Percentiles rank a stretch among this genome's conserved stretches.
These are phyloP conservation scores for Aaosphaeria arxii DNA, from an alignment of 2,329 filamentous ascomycete genomes.

Conservation along the genomic window DNA sequence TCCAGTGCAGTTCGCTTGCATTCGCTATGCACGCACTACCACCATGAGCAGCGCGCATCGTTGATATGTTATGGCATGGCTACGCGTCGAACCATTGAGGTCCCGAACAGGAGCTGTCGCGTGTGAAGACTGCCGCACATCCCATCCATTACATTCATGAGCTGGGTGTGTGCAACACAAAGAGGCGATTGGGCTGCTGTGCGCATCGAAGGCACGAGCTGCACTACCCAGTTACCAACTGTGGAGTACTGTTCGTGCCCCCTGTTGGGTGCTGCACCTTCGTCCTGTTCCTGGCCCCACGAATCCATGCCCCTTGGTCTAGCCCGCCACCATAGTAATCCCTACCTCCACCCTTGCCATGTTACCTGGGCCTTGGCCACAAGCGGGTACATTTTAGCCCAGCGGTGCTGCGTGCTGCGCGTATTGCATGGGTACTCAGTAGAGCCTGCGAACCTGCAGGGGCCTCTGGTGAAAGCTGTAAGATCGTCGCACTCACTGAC, in stretches of 20 bases:
- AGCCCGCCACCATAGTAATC: constrained; percentile 18
- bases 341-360: constrained; percentile 5
- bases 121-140: no score
- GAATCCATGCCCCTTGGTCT: constrained; percentile 12
- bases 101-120: no score
- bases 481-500: constrained; percentile 23
- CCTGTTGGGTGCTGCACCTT: constrained; percentile 18
- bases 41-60: no score
- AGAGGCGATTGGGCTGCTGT: neutral
- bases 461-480: constrained; percentile 15
- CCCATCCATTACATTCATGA: no score
- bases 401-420: constrained; percentile 15
- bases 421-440: constrained; percentile 9
- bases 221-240: neutral
- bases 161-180: neutral
- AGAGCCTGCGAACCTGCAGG: constrained; percentile 20
- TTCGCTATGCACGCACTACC: no score
- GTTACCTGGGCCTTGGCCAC: constrained; percentile 17
- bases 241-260: constrained; percentile 7
- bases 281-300: constrained; percentile 23
- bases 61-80: no score
- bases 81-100: no score
- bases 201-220: constrained; percentile 2
- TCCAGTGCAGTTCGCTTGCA: no score
- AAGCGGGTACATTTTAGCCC: constrained; percentile 11